phyloP scores from a whole-genome alignment of 306 rosid species.

The Notholithocarpus densiflorus region DNA sequence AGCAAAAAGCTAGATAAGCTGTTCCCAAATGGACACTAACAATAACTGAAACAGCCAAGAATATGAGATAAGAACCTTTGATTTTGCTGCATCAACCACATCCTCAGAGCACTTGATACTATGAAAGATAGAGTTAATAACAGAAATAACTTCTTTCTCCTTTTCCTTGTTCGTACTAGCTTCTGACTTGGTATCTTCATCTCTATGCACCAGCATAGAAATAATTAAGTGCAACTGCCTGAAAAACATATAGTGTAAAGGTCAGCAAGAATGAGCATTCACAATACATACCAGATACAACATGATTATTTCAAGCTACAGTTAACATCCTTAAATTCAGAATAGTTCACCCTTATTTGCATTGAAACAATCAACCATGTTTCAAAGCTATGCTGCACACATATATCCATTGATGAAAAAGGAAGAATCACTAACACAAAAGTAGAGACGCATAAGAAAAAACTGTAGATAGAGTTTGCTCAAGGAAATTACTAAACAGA shows the following conservation, averaged over 20 bases:
- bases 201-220: conserved; percentile 74
- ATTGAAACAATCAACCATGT: background rate
- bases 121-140: conserved; percentile 58
- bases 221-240: conserved; percentile 80
- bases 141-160: conserved; percentile 58
- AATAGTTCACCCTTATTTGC: background rate
- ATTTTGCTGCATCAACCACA: conserved; percentile 59
- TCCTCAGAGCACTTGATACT: conserved; percentile 84
- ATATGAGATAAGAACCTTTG: conserved; percentile 56
- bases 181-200: conserved; percentile 82
- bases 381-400: background rate
- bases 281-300: conserved; percentile 6
- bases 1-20: too few relatives aligned
- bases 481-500: background rate
- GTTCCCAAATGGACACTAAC: background rate
- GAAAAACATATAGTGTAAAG: conserved; percentile 29
- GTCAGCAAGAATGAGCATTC: conserved; percentile 18
- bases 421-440: background rate
- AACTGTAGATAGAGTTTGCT: background rate
- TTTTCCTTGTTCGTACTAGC: conserved; percentile 45
- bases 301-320: too few relatives aligned
- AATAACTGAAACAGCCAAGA: conserved; percentile 4
- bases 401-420: background rate
- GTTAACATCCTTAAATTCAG: too few relatives aligned
- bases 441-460: background rate